Evolutionary conservation across 306 rosid genomes (phyloP).

Genomic region (Hippophae rhamnoides): DNA sequence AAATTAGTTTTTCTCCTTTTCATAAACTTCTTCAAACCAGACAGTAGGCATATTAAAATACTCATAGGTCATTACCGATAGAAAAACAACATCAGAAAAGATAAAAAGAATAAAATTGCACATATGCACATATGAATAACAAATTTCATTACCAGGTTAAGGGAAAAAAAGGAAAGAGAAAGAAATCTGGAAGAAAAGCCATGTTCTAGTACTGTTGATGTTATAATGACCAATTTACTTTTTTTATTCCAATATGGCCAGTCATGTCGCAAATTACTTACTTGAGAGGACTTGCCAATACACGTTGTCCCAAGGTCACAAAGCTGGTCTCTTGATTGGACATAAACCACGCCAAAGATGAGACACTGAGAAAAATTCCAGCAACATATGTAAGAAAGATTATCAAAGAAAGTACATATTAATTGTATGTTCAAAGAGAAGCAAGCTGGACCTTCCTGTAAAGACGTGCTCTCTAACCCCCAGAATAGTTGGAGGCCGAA

Average conservation of each 20-base stretch:
- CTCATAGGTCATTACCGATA: not conserved
- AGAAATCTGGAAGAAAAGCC: too few relatives aligned
- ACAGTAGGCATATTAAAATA: not conserved
- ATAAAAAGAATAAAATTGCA: too few relatives aligned
- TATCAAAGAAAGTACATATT: slow-evolving; percentile 3
- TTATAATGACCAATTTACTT: not conserved
- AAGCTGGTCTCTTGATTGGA: slow-evolving; percentile 99
- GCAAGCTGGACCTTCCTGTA: slow-evolving; percentile 79
- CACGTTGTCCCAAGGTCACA: slow-evolving; percentile 93
- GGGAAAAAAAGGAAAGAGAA: too few relatives aligned
- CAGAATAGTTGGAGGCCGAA: slow-evolving; percentile 78
- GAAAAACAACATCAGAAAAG: not conserved
- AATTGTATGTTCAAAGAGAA: slow-evolving; percentile 4
- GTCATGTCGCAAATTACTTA: slow-evolving; percentile 32
- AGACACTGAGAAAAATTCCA: slow-evolving; percentile 56
- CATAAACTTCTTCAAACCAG: not conserved
- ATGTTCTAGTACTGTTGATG: not conserved
- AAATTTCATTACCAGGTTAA: too few relatives aligned
- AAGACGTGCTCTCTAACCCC: slow-evolving; percentile 97
- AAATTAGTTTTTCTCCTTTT: not conserved
- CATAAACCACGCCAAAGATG: slow-evolving; percentile 98
- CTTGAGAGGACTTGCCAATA: slow-evolving; percentile 88
- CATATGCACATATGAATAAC: too few relatives aligned
- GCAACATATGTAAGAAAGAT: slow-evolving; percentile 18
- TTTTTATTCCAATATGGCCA: not conserved